Base-by-base conservation (phyloP, 805 yeast species). In the Candida dajiaensis region DNA sequence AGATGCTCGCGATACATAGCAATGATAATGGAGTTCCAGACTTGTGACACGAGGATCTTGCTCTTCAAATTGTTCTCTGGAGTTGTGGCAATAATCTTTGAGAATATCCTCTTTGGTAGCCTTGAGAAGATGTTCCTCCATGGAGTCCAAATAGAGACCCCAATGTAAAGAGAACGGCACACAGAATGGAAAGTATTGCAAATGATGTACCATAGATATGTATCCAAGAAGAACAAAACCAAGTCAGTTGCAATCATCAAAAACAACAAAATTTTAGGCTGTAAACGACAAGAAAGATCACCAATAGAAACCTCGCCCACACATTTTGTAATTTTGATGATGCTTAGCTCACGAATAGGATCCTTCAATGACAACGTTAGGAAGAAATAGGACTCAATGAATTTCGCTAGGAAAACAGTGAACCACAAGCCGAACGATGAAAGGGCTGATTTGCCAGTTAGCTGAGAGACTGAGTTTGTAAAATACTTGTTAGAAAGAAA, bases 1-100 rank as follows among this genome's bases (percentile, higher is more conserved):
- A 94, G 74, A 69, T 94, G 99, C 70, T 95, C 99, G 73, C 99
- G 88, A 80, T 94, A 95, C 99, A 94, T 95, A 45, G 98, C 88
- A 60, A 94, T 90, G 52, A 94, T 92, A 66, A 94, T 85, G 40
- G 98, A 97, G 66, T 94, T 94, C 99, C 99, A 94, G 56, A 94
- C 89, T 72, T 94, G 99, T 26, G 97, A 89, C 58, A 95, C 92
- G 65, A 94, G 77, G 49, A 90, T 95, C 78, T 94, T 94, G 52
- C 97, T 97, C 71, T 92, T 90, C 72, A 90, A 89, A 71, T 89
- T 89, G 64, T 88, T 89, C 70, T 92, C 98, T 95, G 95, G 62
- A 1, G 57, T 52, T 0, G 58, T 42, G 0, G 62, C 59, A 55
- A 88, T 65, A 2, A 89, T 70, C 55, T 88, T 87, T 11, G 92